Base-by-base conservation (phyloP, 768 basidiomycete species). In the Scleroderma bovista region DNA sequence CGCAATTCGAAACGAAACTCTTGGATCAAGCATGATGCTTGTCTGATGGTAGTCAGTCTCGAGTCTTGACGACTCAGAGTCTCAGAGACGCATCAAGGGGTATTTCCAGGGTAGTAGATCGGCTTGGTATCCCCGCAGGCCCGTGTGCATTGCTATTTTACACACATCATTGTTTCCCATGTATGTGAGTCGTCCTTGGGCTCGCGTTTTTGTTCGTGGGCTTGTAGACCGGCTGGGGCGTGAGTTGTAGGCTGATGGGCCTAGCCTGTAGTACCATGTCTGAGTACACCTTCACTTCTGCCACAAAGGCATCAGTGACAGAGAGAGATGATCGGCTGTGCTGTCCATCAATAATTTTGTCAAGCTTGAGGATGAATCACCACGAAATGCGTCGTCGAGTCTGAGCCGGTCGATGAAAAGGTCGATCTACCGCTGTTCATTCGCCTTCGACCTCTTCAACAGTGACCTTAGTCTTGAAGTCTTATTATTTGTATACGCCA, bases 171-270 rank as follows among this genome's bases (percentile, higher is more conserved):
- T 74, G 29, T 82, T 81, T 40, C 89, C 84, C 20, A 93, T 67
- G 6, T 68, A 56, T 5, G 88, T 70, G 42, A 70, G 1, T 75
- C 74, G 11, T 83, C 72, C 41, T 69, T 61, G 45, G 87, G 69
- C 20, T 74, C 70, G 43, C 73, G 65, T 44, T 66, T 68, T 29
- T 76, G 59, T 17, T 75, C 77, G 10, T 66, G 20, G 81, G 83
- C 58, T 75, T 80, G 69, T 88, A 88, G 22, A 80, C 83, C 17
- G 77, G 70, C 45, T 67, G 67, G 6, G 91, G 90, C 19, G 74
- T 56, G 71, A 86, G 93, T 57, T 86, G 79, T 41, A 96, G 69
- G 55, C 92, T 94, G 59, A 95, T 59, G 11, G n/a, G n/a, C 94
- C 94, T 24, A 94, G 74, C 1, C 75, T 29, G 60, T 75, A 77